Base-by-base conservation (phyloP, 805 yeast species). In the Lipomyces sp. region DNA sequence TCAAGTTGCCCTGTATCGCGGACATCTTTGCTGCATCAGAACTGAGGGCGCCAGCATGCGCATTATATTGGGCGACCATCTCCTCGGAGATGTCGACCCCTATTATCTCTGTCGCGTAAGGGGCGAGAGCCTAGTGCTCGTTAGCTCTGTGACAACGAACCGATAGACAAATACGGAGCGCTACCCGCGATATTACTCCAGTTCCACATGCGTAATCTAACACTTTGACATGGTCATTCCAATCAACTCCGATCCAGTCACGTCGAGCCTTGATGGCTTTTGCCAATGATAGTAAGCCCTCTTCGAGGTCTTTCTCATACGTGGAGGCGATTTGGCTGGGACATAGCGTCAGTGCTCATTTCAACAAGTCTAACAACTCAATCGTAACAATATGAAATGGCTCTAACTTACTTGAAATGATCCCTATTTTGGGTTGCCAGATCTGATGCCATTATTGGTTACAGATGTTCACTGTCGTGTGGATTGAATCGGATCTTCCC, bases 191-290 rank as follows among this genome's bases (percentile, higher is more conserved):
- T 42, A 42, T 42, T 13, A 42, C 24, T 42, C 48, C 48, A 4
- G 48, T 42, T 11, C 48, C 48, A 15, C 48, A 42, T 42, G 48
- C 48, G n/a, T 42, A 42, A 24, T 42, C 48, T n/a, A 42, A 13
- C 4, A 42, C 48, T 42, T 42, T 42, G 48, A 42, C 48, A n/a
- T 24, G 24, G 48, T 24, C 48, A 10, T 42, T 42, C 48, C 48
- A 42, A 42, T 42, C 48, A 42, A 42, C 24, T 42, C 48, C 48
- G 48, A 42, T 42, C 48, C 48, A 42, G 48, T n/a, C 48, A 11
- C 24, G 48, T 10, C 48, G 48, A 24, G 24, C 48, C 4, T 15
- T 11, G 48, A 42, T 13, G n/a, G 48, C 48, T 5, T 42, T 13
- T 15, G 48, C n/a, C 48, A 42, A 24, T n/a, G 48, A 42, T 10